Base-by-base conservation (phyloP, 202 grass and related monocot species). In the Panicum hallii region DNA sequence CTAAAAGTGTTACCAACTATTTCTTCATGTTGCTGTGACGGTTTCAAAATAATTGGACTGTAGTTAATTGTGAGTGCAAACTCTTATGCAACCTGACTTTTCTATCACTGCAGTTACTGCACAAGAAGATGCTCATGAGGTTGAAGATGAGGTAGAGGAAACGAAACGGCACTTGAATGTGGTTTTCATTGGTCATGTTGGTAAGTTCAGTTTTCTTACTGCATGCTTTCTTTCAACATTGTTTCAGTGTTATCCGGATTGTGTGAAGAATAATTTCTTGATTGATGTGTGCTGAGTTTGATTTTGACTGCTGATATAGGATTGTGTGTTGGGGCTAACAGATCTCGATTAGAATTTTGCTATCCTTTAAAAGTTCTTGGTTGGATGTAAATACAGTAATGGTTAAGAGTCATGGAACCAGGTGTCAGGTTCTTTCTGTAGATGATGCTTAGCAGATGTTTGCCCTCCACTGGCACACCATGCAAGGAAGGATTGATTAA, bases 111-210 rank as follows among this genome's bases (percentile, higher is more conserved):
- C 61, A 87, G 83, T 79, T 87, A 43, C 56, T 64, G n/a, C 86
- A 82, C 80, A 90, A 55, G 91, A 94, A 77, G 85, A 88, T 84
- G 62, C 71, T 84, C 86, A 81, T 47, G 87, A 84, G 32, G 76
- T 82, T 60, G 61, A 50, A 74, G 80, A 88, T 0, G 94, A 91
- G 30, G 84, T 91, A 77, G 75, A 82, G 64, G 82, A 94, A 72
- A 84, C 83, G 57, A 99, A 96, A 74, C 79, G 93, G 0, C 97
- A 99, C 87, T 88, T 99, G 43, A 99, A 99, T 94, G 93, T 99
- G 50, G 97, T 99, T 77, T 99, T 99, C 79, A 99, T 99, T 46
- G 97, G 97, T 74, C 97, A 99, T 89, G 97, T 99, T 78, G 97
- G 97, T 98, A 90, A 43, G 96, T 92, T 75, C 16, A 50, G 8